Percentiles rank a stretch among this genome's conserved stretches.
Conservation (phyloP, 2,329 filamentous ascomycete species). For the Scleromitrula shiraiana region DNA sequence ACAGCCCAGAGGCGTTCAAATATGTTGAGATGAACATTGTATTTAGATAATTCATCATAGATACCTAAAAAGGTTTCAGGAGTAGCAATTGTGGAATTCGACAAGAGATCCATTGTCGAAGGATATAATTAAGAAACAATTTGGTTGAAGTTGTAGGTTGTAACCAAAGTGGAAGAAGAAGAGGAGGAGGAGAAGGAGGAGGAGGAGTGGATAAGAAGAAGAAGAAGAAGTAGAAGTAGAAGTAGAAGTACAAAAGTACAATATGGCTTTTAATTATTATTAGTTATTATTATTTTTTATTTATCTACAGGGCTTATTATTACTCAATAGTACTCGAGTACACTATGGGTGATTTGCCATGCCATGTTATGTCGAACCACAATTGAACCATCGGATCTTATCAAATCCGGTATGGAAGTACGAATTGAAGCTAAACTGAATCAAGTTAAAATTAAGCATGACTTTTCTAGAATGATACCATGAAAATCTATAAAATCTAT, state of each 20-base stretch:
- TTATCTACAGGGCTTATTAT: too few relatives aligned
- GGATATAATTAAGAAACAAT: background rate
- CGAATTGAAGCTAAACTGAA: background rate
- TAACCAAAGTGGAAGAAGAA: background rate
- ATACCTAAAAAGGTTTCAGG: constrained; percentile 43
- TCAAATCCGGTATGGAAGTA: background rate
- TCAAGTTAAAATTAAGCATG: background rate
- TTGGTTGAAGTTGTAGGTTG: background rate
- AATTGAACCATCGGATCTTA: constrained; percentile 5
- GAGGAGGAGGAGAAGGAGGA: background rate
- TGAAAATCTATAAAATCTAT: too few relatives aligned
- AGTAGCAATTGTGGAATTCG: constrained; percentile 24
- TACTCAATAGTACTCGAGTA: background rate
- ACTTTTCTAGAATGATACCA: background rate
- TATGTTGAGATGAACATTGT: constrained; percentile 74
- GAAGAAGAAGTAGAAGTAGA: too few relatives aligned
- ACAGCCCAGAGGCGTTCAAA: constrained; percentile 84
- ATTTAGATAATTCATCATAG: constrained; percentile 56
- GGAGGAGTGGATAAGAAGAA: too few relatives aligned
- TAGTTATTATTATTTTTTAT: too few relatives aligned
- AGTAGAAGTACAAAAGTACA: too few relatives aligned
- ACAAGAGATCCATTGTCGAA: constrained; percentile 17
- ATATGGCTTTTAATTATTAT: too few relatives aligned
- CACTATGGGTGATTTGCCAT: background rate
- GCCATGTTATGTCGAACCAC: constrained; percentile 10